These are phyloP conservation scores for Ustilago hordei DNA, from an alignment of 1,284 basidiomycete species.

Conservation along the genomic window DNA sequence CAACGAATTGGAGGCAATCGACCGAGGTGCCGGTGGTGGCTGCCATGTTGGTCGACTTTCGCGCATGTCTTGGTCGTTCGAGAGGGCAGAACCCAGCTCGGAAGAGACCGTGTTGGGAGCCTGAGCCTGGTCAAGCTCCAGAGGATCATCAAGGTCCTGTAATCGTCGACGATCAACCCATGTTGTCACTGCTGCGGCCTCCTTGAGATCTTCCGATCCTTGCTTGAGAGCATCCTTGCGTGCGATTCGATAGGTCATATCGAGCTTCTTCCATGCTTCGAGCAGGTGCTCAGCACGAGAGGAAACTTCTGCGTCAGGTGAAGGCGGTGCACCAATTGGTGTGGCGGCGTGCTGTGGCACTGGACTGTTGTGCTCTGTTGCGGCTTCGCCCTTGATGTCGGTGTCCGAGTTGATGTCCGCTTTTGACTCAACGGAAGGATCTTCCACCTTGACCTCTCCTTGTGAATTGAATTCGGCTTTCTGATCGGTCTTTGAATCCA, in stretches of 20 bases:
- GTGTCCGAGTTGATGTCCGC: neutral
- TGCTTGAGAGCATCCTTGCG: slow-evolving; percentile 72
- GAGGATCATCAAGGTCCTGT: slow-evolving; percentile 44
- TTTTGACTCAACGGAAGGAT: slow-evolving; percentile 1
- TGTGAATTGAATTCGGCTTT: slow-evolving; percentile 1
- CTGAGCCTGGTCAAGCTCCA: slow-evolving; percentile 50
- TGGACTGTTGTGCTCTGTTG: neutral
- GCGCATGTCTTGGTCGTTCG: slow-evolving; percentile 30
- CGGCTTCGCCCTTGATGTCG: slow-evolving; percentile 6
- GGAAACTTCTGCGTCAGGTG: slow-evolving; percentile 34
- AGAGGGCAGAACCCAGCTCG: slow-evolving; percentile 43
- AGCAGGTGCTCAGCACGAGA: slow-evolving; percentile 74
- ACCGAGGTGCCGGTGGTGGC: slow-evolving; percentile 34
- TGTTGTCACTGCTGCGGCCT: slow-evolving; percentile 13
- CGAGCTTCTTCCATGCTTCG: slow-evolving; percentile 80
- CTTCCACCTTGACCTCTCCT: slow-evolving; percentile 11
- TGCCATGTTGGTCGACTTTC: slow-evolving; percentile 38
- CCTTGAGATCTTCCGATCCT: slow-evolving; percentile 56
- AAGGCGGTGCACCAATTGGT: slow-evolving; percentile 24
- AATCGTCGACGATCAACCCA: slow-evolving; percentile 47
- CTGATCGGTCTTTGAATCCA: neutral
- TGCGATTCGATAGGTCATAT: slow-evolving; percentile 82
- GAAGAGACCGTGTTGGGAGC: slow-evolving; percentile 58
- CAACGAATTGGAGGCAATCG: neutral
- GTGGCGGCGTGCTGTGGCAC: neutral